A percentile compares a stretch with the other conserved stretches of the same genome.
Conservation (phyloP, 441 rosid species). For the Flueggea neowawraea region DNA sequence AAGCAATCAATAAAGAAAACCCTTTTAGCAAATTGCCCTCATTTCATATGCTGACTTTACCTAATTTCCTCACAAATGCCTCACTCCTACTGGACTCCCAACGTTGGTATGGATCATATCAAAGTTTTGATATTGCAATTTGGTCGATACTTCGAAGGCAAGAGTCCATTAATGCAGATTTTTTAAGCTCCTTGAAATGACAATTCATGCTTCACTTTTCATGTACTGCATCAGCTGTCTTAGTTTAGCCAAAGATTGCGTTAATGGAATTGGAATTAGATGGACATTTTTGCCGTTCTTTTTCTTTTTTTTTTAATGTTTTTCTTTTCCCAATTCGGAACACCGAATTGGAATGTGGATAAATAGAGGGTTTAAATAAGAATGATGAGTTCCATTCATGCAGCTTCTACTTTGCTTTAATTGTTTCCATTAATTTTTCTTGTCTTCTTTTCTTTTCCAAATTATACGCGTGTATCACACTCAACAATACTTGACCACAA, state of each 20-base stretch:
- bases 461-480: too few species aligned
- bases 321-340: too few species aligned
- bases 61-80: constrained; percentile 19
- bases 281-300: too few species aligned
- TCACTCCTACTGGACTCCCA: not conserved
- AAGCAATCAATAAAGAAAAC: constrained; percentile 20
- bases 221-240: not conserved
- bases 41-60: constrained; percentile 3
- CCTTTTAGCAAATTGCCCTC: constrained; percentile 2
- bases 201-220: not conserved
- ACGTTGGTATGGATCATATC: constrained; percentile 24
- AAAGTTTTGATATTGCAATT: not conserved
- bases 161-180: constrained; percentile 6
- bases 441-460: too few species aligned
- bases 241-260: not conserved
- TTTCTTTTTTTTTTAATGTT: too few species aligned
- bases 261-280: too few species aligned
- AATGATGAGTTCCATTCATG: too few species aligned
- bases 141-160: constrained; percentile 15
- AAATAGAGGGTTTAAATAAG: too few species aligned
- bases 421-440: too few species aligned
- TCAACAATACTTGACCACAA: too few species aligned
- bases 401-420: too few species aligned
- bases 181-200: not conserved
- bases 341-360: too few species aligned